phyloP scores from a whole-genome alignment of 2,329 filamentous ascomycete genomes.

The Fusarium anguioides region DNA sequence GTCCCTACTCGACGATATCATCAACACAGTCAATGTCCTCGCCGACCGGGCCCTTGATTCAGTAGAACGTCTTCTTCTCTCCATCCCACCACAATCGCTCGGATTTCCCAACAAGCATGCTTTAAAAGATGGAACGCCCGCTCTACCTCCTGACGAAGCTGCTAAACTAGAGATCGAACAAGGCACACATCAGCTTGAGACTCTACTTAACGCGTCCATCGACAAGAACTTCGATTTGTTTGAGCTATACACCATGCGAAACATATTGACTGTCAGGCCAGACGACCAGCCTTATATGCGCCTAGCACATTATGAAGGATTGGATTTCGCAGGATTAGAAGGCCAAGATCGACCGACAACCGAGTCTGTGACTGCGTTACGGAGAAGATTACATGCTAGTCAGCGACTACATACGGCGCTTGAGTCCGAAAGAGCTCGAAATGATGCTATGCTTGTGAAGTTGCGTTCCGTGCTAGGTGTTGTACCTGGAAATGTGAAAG shows the following conservation, averaged over 20 bases:
- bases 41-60: slow-evolving; percentile 90
- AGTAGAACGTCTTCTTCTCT: slow-evolving; percentile 83
- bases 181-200: slow-evolving; percentile 87
- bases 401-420: slow-evolving; percentile 78
- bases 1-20: slow-evolving; percentile 97
- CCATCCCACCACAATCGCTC: slow-evolving; percentile 77
- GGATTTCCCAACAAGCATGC: slow-evolving; percentile 74
- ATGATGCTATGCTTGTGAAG: slow-evolving; percentile 75
- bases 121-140: slow-evolving; percentile 50
- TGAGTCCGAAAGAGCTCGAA: slow-evolving; percentile 75
- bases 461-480: slow-evolving; percentile 62
- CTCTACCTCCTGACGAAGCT: slow-evolving; percentile 55
- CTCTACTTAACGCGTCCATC: slow-evolving; percentile 81
- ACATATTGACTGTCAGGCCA: slow-evolving; percentile 77
- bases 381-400: slow-evolving; percentile 81
- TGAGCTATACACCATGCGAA: slow-evolving; percentile 90
- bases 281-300: slow-evolving; percentile 82
- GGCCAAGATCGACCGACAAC: slow-evolving; percentile 61
- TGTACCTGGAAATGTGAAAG: slow-evolving; percentile 44
- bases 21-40: slow-evolving; percentile 94
- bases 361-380: slow-evolving; percentile 76
- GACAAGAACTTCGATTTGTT: slow-evolving; percentile 88
- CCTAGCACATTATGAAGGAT: slow-evolving; percentile 84
- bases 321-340: slow-evolving; percentile 57
- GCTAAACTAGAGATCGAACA: slow-evolving; percentile 80